Base-by-base conservation (phyloP, 805 yeast genomes). In the Dipodascus geniculatus region DNA sequence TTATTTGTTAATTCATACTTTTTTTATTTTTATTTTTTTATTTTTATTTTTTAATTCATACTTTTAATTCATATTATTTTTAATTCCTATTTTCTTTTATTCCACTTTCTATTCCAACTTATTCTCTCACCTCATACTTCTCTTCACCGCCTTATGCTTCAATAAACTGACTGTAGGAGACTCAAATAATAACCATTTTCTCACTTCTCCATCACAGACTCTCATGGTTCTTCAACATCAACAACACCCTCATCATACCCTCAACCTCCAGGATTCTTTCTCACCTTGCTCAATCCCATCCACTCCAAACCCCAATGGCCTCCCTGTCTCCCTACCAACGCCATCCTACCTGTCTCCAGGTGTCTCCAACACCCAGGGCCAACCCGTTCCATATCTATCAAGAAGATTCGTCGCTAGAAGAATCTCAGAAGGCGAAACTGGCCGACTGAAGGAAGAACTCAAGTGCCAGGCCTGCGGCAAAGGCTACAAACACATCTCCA, bases 391-490 rank as follows among this genome's bases (percentile, higher is more conserved):
- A 24, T 65, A 55, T 58, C 61, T 56, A 23, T 63, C 70, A 31
- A 60, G 72, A 24, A 65, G 83, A 58, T 85, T 86, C 67, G 95
- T 87, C 2, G 91, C 85, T 16, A 74, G 96, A 57, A 73, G 96
- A 54, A 85, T 85, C 52, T 79, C 87, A 50, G 96, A 87, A 66
- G 95, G 95, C 49, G 95, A 86, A 65, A 80, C 88, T 2, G 95
- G 95, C 22, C 71, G 96, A 50, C 73, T 85, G 50, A 87, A 87
- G 66, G 95, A 87, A 64, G 90, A 85, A 63, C 75, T 87, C 58
- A 82, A 82, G 62, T 87, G 96, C 71, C 95, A 88, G 67, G 87
- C 93, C 2, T 87, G 96, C 62, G 96, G 96, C 2, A 87, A 87
- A 67, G 95, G 93, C 22, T 87, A 87, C 66, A 88, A 87, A 65